Evolutionary conservation across 2,329 filamentous ascomycete species (phyloP).

Genomic region (Sarocladium brachiariae): DNA sequence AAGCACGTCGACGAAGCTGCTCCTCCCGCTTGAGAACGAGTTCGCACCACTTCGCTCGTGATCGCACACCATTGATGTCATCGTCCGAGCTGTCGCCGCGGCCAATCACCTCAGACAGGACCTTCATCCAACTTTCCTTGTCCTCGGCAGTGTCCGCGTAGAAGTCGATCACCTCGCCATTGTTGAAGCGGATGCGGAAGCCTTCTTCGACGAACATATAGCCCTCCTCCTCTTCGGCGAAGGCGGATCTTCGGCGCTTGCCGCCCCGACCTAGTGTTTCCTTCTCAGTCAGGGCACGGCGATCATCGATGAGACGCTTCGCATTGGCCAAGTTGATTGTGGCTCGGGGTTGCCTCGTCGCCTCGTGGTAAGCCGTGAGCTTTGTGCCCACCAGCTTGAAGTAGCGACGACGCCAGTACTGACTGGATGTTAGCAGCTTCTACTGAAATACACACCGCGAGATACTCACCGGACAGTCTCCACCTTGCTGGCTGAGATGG

Average conservation of each 20-base stretch:
- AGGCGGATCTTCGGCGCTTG: conserved; percentile 83
- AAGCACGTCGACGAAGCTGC: conserved; percentile 42
- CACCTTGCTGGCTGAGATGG: conserved; percentile 89
- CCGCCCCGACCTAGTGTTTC: conserved; percentile 72
- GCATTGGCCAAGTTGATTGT: conserved; percentile 96
- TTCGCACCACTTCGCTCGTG: conserved; percentile 59
- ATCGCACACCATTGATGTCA: conserved; percentile 32
- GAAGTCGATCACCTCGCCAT: conserved; percentile 97
- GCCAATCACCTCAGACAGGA: conserved; percentile 65
- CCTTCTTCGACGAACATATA: conserved; percentile 99
- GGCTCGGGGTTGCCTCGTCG: conserved; percentile 87
- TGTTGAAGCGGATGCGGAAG: conserved; percentile 97
- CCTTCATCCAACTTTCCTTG: conserved; percentile 93
- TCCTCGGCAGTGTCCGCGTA: conserved; percentile 84
- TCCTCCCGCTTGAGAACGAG: conserved; percentile 59
- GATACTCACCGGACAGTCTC: conserved; percentile 87
- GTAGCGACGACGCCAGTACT: conserved; percentile 98
- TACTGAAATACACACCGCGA: not conserved
- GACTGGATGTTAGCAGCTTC: conserved; percentile 29
- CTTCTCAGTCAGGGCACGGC: conserved; percentile 72
- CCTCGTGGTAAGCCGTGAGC: conserved; percentile 92
- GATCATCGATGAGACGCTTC: conserved; percentile 88
- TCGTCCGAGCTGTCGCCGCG: conserved; percentile 47
- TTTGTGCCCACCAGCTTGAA: conserved; percentile 91
- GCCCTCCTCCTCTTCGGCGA: conserved; percentile 96